phyloP scores from a whole-genome alignment of 1,139 yeast genomes.

The Blastobotrys raffinosifermentans region DNA sequence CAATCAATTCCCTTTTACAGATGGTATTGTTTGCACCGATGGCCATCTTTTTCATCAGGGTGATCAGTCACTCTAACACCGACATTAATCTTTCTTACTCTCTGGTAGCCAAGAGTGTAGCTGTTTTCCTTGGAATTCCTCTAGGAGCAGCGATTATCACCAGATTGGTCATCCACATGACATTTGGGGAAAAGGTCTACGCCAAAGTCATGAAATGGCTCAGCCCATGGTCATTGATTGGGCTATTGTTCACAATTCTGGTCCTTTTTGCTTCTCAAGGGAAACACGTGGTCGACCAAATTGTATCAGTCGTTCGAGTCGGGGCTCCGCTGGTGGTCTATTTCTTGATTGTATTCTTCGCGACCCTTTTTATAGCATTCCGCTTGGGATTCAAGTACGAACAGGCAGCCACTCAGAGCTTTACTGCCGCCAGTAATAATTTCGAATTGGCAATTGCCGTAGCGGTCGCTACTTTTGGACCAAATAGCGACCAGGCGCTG shows the following conservation, averaged over 20 bases:
- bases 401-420: conserved; percentile 45
- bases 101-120: conserved; percentile 48
- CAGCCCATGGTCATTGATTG: conserved; percentile 48
- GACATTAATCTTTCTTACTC: conserved; percentile 32
- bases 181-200: conserved; percentile 32
- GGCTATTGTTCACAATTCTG: conserved; percentile 47
- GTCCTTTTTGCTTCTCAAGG: conserved; percentile 53
- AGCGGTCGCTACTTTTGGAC: conserved; percentile 49
- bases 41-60: conserved; percentile 38
- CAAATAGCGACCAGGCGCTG: conserved; percentile 48
- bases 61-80: conserved; percentile 14
- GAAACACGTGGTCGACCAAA: conserved; percentile 43
- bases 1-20: conserved; percentile 49
- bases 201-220: conserved; percentile 38
- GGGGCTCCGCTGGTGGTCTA: conserved; percentile 47
- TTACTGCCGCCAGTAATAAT: conserved; percentile 56
- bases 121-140: conserved; percentile 52
- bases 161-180: conserved; percentile 31
- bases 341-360: conserved; percentile 46
- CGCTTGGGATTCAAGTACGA: conserved; percentile 38
- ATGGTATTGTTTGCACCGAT: conserved; percentile 52
- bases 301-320: conserved; percentile 48
- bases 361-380: conserved; percentile 32
- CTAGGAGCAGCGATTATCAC: conserved; percentile 43
- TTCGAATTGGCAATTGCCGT: conserved; percentile 51